Evolutionary conservation across 495 filamentous ascomycete genomes (phyloP).

Genomic region (Xeromyces bisporus): DNA sequence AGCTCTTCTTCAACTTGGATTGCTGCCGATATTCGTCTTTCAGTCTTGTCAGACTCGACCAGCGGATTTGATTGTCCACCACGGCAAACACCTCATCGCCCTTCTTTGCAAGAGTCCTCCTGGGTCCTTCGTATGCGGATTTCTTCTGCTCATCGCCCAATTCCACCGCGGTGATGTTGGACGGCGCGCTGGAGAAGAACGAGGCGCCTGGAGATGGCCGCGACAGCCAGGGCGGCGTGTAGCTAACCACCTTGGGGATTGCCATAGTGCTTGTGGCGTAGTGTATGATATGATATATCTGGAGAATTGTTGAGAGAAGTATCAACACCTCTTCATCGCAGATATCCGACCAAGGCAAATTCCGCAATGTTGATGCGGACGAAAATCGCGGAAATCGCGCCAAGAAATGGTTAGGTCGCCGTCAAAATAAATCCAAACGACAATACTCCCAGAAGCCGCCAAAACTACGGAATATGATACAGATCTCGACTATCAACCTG

Average conservation of each 20-base stretch:
- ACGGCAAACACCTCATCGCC: conserved; percentile 72
- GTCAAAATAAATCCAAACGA: too few species aligned
- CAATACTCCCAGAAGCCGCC: too few species aligned
- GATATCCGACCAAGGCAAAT: too few species aligned
- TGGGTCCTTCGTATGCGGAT: conserved; percentile 33
- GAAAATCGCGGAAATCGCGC: too few species aligned
- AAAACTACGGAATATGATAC: too few species aligned
- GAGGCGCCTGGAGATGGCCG: conserved; percentile 55
- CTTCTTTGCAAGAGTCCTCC: conserved; percentile 51
- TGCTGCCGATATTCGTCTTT: conserved; percentile 52
- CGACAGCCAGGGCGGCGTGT: conserved; percentile 69
- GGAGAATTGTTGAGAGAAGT: too few species aligned
- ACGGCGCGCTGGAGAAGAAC: conserved; percentile 38
- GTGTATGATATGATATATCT: neutral
- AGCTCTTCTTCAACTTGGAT: conserved; percentile 19
- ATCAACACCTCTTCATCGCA: too few species aligned
- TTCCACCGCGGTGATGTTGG: conserved; percentile 17
- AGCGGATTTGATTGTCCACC: conserved; percentile 70
- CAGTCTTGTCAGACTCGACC: conserved; percentile 59
- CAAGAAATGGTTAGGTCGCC: too few species aligned
- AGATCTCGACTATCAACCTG: too few species aligned
- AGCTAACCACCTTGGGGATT: conserved; percentile 70
- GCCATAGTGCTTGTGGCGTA: conserved; percentile 1
- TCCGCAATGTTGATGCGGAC: too few species aligned
- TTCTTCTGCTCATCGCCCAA: conserved; percentile 20